phyloP scores from a whole-genome alignment of 2,329 filamentous ascomycete genomes.

The Alternaria brassicae region DNA sequence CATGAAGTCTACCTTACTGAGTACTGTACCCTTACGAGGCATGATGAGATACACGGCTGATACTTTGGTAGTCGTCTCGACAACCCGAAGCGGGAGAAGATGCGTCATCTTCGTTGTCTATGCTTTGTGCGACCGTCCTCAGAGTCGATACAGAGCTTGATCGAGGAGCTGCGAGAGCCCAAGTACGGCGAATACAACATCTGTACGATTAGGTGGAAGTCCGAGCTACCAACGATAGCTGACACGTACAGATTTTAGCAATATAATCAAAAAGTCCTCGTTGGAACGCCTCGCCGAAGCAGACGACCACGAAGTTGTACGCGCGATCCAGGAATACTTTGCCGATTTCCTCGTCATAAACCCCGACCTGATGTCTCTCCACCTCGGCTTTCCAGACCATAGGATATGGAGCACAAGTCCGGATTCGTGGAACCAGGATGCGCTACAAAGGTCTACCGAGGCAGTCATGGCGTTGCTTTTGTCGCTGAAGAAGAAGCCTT shows the following conservation, averaged over 20 bases:
- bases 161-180: slow-evolving; percentile 93
- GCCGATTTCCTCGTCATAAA: slow-evolving; percentile 96
- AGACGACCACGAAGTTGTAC: slow-evolving; percentile 96
- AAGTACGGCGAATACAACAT: slow-evolving; percentile 98
- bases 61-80: slow-evolving; percentile 70
- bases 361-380: slow-evolving; percentile 86
- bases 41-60: slow-evolving; percentile 30
- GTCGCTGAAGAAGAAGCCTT: slow-evolving; percentile 92
- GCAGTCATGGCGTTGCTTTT: slow-evolving; percentile 84
- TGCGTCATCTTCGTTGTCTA: slow-evolving; percentile 93
- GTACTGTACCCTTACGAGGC: slow-evolving; percentile 39
- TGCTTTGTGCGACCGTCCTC: slow-evolving; percentile 92
- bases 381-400: slow-evolving; percentile 73
- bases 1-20: slow-evolving; percentile 99
- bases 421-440: slow-evolving; percentile 90
- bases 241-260: slow-evolving; percentile 76
- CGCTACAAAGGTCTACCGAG: slow-evolving; percentile 84
- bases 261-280: slow-evolving; percentile 95
- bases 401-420: slow-evolving; percentile 81
- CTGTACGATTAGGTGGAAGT: slow-evolving; percentile 55
- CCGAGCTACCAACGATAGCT: slow-evolving; percentile 11
- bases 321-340: slow-evolving; percentile 92
- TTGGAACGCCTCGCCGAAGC: slow-evolving; percentile 93
- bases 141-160: slow-evolving; percentile 89
- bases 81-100: slow-evolving; percentile 89